Evolutionary conservation across 106 monocot species (phyloP).

Genomic region (Dendrobium officinale): DNA sequence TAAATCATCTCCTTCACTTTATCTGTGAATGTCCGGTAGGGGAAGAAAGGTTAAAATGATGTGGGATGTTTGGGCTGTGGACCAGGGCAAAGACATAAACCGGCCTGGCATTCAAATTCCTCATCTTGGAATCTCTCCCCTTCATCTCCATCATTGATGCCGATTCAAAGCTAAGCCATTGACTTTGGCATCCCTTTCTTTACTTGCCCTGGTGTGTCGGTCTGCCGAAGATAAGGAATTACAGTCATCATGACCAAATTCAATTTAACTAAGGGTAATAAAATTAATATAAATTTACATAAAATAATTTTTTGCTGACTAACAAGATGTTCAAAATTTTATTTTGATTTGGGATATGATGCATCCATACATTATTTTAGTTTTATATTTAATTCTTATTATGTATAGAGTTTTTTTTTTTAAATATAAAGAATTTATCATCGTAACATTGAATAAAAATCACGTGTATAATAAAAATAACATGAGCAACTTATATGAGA

Average conservation of each 20-base stretch:
- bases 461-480: too few relatives aligned
- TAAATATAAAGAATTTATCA: too few relatives aligned
- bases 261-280: background rate
- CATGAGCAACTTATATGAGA: too few relatives aligned
- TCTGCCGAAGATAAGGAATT: background rate
- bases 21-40: background rate
- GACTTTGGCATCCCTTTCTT: background rate
- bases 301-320: too few relatives aligned
- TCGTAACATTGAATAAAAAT: too few relatives aligned
- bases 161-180: slow-evolving; percentile 3
- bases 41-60: background rate
- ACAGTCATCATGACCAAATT: background rate
- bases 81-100: background rate
- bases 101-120: background rate
- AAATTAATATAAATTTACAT: background rate
- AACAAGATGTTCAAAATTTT: too few relatives aligned
- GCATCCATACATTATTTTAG: too few relatives aligned
- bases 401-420: too few relatives aligned
- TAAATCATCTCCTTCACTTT: background rate
- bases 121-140: background rate
- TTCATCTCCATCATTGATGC: slow-evolving; percentile 2
- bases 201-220: background rate
- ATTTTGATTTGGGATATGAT: too few relatives aligned
- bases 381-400: too few relatives aligned
- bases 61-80: background rate